A percentile compares a stretch with the other conserved stretches of the same genome.
Evolutionary conservation across 164 flowering plant genomes (phyloP).

Genomic region (Vitis cinerea): DNA sequence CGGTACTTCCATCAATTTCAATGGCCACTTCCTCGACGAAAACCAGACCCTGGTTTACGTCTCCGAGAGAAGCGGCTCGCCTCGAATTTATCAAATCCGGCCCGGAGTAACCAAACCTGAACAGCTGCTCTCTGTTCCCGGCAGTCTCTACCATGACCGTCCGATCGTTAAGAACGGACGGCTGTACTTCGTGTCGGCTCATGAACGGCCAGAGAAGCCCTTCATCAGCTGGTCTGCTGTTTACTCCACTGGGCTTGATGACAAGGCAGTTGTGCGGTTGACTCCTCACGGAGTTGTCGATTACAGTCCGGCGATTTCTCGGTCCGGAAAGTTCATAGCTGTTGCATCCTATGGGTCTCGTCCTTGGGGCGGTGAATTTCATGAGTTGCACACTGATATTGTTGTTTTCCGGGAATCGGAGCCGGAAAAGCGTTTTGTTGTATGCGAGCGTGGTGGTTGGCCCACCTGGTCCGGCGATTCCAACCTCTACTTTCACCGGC

Average conservation of each 20-base stretch:
- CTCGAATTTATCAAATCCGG: constrained; percentile 39
- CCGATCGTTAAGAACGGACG: constrained; percentile 42
- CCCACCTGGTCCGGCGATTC: constrained; percentile 87
- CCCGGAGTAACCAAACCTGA: constrained; percentile 23
- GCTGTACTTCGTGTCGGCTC: constrained; percentile 73
- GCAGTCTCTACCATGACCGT: constrained; percentile 73
- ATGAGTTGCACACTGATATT: constrained; percentile 63
- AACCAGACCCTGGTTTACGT: constrained; percentile 44
- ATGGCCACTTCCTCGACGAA: constrained; percentile 56
- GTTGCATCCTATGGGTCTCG: constrained; percentile 79
- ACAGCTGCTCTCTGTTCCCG: constrained; percentile 26
- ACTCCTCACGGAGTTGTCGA: constrained; percentile 65
- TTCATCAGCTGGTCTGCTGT: constrained; percentile 75
- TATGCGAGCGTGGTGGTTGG: constrained; percentile 73
- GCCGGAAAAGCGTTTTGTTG: constrained; percentile 37
- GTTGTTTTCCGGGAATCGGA: constrained; percentile 59
- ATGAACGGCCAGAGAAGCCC: constrained; percentile 46
- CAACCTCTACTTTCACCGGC: constrained; percentile 67
- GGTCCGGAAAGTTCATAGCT: constrained; percentile 57
- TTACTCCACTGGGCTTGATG: constrained; percentile 33
- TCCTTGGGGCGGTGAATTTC: constrained; percentile 77
- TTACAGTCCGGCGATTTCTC: constrained; percentile 76
- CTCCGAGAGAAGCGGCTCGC: constrained; percentile 66
- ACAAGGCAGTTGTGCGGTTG: constrained; percentile 27
- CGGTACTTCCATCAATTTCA: constrained; percentile 70